Conservation (phyloP, 2,329 filamentous ascomycete genomes). For the Verruconis gallopava region DNA sequence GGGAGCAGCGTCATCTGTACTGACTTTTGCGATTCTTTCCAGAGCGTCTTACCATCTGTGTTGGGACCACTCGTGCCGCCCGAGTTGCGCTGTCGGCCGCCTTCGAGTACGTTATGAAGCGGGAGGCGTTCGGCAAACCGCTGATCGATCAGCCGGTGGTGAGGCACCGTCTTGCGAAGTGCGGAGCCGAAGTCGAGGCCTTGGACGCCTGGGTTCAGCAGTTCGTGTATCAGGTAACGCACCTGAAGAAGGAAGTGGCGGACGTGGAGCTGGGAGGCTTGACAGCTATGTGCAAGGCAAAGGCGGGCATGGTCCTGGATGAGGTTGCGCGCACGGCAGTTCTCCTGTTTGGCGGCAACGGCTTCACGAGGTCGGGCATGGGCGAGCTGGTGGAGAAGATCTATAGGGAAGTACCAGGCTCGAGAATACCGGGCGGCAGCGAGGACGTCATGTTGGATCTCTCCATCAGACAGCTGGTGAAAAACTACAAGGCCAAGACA, state of each 20-base stretch:
- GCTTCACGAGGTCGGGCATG: slow-evolving; percentile 55
- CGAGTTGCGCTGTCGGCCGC: slow-evolving; percentile 47
- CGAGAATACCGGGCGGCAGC: slow-evolving; percentile 49
- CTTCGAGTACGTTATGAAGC: slow-evolving; percentile 50
- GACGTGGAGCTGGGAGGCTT: slow-evolving; percentile 55
- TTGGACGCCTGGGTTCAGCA: slow-evolving; percentile 62
- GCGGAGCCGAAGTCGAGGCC: slow-evolving; percentile 53
- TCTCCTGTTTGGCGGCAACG: slow-evolving; percentile 61
- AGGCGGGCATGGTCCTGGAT: slow-evolving; percentile 57
- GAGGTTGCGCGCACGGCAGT: slow-evolving; percentile 58
- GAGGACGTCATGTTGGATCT: slow-evolving; percentile 64
- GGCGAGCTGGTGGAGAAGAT: slow-evolving; percentile 61
- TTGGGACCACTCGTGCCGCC: slow-evolving; percentile 49
- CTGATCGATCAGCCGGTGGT: slow-evolving; percentile 66
- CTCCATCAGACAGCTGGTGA: slow-evolving; percentile 55
- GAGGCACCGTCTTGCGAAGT: slow-evolving; percentile 56
- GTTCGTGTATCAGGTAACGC: slow-evolving; percentile 54
- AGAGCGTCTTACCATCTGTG: slow-evolving; percentile 58
- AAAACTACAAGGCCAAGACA: slow-evolving; percentile 50
- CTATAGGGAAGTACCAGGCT: slow-evolving; percentile 41
- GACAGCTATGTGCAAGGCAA: slow-evolving; percentile 60
- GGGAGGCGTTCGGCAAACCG: slow-evolving; percentile 54
- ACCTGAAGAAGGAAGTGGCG: slow-evolving; percentile 45
- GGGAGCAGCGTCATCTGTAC: too few species aligned
- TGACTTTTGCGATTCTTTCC: too few species aligned